phyloP scores from a whole-genome alignment of 2,329 filamentous ascomycete genomes.

The Phaeosphaeria sp. region DNA sequence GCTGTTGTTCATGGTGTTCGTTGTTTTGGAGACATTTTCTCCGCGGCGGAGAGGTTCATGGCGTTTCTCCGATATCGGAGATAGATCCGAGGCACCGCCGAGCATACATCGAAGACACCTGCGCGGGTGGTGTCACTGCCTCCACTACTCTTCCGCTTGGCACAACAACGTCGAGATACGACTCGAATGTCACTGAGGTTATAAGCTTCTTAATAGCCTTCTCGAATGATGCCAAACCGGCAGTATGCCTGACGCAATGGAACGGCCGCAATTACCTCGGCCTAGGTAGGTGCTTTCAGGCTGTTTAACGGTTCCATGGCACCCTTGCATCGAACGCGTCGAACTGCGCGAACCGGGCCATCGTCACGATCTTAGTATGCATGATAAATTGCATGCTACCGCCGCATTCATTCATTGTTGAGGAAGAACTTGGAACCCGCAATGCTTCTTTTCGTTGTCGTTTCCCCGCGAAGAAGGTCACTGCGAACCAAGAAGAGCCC shows the following conservation, averaged over 20 bases:
- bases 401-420: not conserved
- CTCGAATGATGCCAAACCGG: not conserved
- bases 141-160: not conserved
- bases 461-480: constrained; percentile 2
- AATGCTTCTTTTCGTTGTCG: not conserved
- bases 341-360: not conserved
- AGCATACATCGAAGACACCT: not conserved
- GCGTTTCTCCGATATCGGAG: constrained; percentile 16
- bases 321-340: not conserved
- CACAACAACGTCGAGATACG: not conserved
- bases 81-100: constrained; percentile 19
- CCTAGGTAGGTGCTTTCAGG: not conserved
- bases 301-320: not conserved
- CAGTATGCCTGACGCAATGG: not conserved
- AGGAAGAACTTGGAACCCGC: not conserved
- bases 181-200: not conserved
- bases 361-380: not conserved
- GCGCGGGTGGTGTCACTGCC: not conserved
- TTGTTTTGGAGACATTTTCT: not conserved
- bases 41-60: not conserved
- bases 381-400: not conserved
- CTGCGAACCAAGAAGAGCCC: constrained; percentile 2
- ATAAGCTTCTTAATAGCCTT: not conserved
- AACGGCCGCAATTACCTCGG: not conserved
- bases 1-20: constrained; percentile 1